These are phyloP conservation scores for Centaurea solstitialis DNA, from an alignment of 129 eudicot genomes.

Conservation along the genomic window DNA sequence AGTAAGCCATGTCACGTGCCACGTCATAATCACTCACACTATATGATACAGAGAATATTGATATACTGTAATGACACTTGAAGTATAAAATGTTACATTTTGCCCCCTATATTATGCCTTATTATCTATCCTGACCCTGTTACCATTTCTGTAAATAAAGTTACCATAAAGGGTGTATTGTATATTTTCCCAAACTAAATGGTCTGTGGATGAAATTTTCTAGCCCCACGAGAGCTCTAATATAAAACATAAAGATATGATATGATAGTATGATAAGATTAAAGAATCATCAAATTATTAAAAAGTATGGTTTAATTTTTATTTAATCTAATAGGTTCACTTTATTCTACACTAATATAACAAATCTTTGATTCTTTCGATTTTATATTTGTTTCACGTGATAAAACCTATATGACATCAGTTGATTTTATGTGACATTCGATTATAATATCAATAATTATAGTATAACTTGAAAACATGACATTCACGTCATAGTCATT, in stretches of 20 bases:
- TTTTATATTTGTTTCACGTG: not conserved
- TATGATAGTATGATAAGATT: no score
- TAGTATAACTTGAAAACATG: not conserved
- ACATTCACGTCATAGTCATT: no score
- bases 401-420: not conserved
- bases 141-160: not conserved
- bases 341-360: no score
- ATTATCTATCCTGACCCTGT: not conserved
- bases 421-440: not conserved
- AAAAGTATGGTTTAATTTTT: no score
- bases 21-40: slow-evolving; percentile 32
- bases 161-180: not conserved
- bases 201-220: not conserved
- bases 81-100: not conserved
- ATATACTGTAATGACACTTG: not conserved
- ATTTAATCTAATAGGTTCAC: not conserved
- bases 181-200: not conserved
- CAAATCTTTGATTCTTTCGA: not conserved
- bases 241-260: no score
- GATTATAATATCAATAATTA: no score
- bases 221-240: not conserved
- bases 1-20: slow-evolving; percentile 26
- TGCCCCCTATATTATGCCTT: not conserved
- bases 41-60: not conserved
- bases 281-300: no score